phyloP scores from a whole-genome alignment of 208 protist species.

The Novymonas esmeraldas region DNA sequence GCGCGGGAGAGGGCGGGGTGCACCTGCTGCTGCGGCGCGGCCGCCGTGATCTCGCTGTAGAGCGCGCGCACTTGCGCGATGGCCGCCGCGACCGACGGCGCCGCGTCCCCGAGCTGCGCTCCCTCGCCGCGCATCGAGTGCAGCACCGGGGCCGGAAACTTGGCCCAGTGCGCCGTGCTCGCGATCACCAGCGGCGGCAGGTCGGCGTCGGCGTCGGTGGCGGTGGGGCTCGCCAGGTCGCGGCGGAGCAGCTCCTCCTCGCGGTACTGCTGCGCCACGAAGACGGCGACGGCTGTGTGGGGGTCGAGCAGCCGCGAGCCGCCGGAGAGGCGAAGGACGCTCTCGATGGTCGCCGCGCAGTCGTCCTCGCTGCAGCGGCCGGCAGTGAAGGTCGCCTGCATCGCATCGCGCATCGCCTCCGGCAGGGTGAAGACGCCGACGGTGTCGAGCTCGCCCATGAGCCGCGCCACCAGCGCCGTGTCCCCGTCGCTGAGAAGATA shows the following conservation, averaged over 20 bases:
- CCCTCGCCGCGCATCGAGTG: slow-evolving; percentile 66
- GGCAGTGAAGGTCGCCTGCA: slow-evolving; percentile 70
- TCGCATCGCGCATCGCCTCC: slow-evolving; percentile 40
- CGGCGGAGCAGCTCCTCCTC: slow-evolving; percentile 33
- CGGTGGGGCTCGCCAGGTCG: slow-evolving; percentile 29
- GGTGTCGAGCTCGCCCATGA: slow-evolving; percentile 77
- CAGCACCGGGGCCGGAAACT: slow-evolving; percentile 82
- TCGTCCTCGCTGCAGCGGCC: slow-evolving; percentile 75
- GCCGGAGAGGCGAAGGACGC: slow-evolving; percentile 52
- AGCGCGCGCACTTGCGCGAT: slow-evolving; percentile 24
- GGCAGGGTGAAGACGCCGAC: slow-evolving; percentile 60
- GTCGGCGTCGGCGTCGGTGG: slow-evolving; percentile 14
- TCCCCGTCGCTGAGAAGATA: slow-evolving; percentile 88
- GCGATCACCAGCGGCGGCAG: slow-evolving; percentile 63
- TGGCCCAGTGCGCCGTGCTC: slow-evolving; percentile 88
- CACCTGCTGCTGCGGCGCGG: slow-evolving; percentile 29
- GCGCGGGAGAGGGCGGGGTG: slow-evolving; percentile 51
- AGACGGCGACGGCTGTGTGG: slow-evolving; percentile 85
- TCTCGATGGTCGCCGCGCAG: slow-evolving; percentile 78
- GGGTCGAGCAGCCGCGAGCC: slow-evolving; percentile 75
- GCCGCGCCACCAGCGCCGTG: slow-evolving; percentile 45
- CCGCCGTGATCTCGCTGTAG: slow-evolving; percentile 15
- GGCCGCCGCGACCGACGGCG: slow-evolving; percentile 19
- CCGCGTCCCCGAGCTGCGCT: slow-evolving; percentile 15
- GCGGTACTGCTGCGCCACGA: slow-evolving; percentile 65